phyloP scores from a whole-genome alignment of 345 rosid species.

The Noccaea caerulescens region DNA sequence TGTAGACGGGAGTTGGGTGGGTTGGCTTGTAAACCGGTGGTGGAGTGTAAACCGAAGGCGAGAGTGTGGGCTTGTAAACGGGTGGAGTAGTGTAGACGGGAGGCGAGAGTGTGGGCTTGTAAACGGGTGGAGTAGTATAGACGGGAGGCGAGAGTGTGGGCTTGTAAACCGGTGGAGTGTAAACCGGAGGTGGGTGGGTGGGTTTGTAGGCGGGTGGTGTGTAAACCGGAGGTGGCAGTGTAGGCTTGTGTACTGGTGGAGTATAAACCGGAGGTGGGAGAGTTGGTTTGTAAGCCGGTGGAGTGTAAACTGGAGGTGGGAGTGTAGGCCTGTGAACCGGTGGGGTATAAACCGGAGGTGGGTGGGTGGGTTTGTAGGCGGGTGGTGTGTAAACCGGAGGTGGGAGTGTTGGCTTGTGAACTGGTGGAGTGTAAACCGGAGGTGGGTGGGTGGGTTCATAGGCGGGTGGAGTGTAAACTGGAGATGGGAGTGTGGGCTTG shows the following conservation, averaged over 20 bases:
- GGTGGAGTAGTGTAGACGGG: slow-evolving; percentile 27
- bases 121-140: slow-evolving; percentile 20
- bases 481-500: slow-evolving; percentile 4
- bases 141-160: slow-evolving; percentile 5
- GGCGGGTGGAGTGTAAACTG: slow-evolving; percentile 12
- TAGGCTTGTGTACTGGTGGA: background rate
- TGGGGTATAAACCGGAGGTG: slow-evolving; percentile 26
- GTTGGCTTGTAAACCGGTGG: slow-evolving; percentile 14
- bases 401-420: background rate
- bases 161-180: slow-evolving; percentile 16
- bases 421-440: slow-evolving; percentile 33
- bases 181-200: slow-evolving; percentile 17
- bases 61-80: slow-evolving; percentile 12
- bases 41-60: slow-evolving; percentile 11
- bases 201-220: background rate
- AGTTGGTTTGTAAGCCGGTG: slow-evolving; percentile 17
- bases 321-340: slow-evolving; percentile 18
- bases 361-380: slow-evolving; percentile 2
- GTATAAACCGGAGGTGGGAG: slow-evolving; percentile 6
- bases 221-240: slow-evolving; percentile 13
- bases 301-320: slow-evolving; percentile 17
- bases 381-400: slow-evolving; percentile 34
- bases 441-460: slow-evolving; percentile 1
- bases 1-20: slow-evolving; percentile 13
- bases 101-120: slow-evolving; percentile 9